Percentiles rank a stretch among this genome's conserved stretches.
phyloP scores from a whole-genome alignment of 768 basidiomycete genomes.

The Termitomyces sp. region DNA sequence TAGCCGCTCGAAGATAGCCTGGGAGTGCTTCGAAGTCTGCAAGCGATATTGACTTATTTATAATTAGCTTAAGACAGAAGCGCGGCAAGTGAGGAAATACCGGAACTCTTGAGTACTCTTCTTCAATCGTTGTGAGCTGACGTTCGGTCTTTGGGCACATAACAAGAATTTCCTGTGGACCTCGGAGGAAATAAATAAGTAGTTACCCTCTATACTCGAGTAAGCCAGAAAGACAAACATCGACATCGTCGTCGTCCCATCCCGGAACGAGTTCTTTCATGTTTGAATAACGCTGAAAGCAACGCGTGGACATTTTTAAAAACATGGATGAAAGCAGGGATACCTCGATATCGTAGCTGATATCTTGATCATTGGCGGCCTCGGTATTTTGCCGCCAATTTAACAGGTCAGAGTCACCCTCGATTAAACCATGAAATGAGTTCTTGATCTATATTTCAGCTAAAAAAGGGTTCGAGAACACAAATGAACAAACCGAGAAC shows the following conservation, averaged over 20 bases:
- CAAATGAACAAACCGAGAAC: conserved; percentile 9
- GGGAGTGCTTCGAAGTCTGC: conserved; percentile 30
- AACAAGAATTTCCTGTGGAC: conserved; percentile 40
- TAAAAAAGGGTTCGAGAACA: background rate
- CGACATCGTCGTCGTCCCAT: conserved; percentile 46
- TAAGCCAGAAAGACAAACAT: conserved; percentile 25
- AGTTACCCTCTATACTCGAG: background rate
- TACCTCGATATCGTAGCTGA: conserved; percentile 41
- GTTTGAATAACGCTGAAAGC: conserved; percentile 33
- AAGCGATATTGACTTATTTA: conserved; percentile 17
- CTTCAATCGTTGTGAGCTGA: conserved; percentile 27
- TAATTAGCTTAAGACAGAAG: background rate
- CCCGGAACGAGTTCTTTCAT: conserved; percentile 36
- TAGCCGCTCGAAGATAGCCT: conserved; percentile 1
- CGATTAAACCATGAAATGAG: conserved; percentile 12
- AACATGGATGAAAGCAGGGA: conserved; percentile 2
- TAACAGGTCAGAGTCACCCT: conserved; percentile 5
- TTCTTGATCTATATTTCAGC: background rate
- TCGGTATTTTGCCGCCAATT: background rate
- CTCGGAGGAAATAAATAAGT: background rate
- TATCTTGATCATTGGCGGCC: conserved; percentile 14
- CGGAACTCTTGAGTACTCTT: conserved; percentile 20
- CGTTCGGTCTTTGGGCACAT: conserved; percentile 34
- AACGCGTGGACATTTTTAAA: background rate
- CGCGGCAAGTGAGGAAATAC: conserved; percentile 9